Percentiles rank a stretch among this genome's conserved stretches.
These are phyloP conservation scores for Daedaleopsis nitida DNA, from an alignment of 768 basidiomycete genomes.

Conservation along the genomic window DNA sequence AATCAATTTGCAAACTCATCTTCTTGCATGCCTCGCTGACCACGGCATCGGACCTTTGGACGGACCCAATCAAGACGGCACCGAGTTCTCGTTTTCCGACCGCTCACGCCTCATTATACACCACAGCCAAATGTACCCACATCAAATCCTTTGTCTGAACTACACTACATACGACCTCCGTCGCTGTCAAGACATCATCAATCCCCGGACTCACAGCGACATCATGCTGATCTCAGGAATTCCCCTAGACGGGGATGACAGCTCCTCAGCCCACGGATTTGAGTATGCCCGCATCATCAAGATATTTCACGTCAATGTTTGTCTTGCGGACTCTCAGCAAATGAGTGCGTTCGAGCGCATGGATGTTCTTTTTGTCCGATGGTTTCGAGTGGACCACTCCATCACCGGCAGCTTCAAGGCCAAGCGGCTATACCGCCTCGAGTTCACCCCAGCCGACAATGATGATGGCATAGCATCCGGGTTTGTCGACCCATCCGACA, in stretches of 20 bases:
- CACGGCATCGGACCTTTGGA: too few relatives aligned
- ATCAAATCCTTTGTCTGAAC: slow-evolving; percentile 36
- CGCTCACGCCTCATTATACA: too few relatives aligned
- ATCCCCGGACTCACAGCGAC: slow-evolving; percentile 37
- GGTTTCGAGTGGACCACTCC: slow-evolving; percentile 40
- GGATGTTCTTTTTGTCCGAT: too few relatives aligned
- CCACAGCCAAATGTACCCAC: slow-evolving; percentile 1
- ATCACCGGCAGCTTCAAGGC: too few relatives aligned
- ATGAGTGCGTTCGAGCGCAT: slow-evolving; percentile 44
- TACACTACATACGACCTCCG: slow-evolving; percentile 47
- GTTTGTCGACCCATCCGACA: slow-evolving; percentile 44
- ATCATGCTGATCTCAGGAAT: slow-evolving; percentile 32
- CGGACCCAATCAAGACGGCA: too few relatives aligned
- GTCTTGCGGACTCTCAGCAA: not conserved
- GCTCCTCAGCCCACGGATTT: slow-evolving; percentile 23
- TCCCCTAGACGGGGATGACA: slow-evolving; percentile 15
- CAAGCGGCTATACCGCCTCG: slow-evolving; percentile 36
- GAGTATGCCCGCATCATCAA: slow-evolving; percentile 33
- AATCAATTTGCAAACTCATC: too few relatives aligned
- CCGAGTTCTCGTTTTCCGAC: too few relatives aligned
- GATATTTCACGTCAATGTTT: slow-evolving; percentile 33
- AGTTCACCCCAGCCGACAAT: slow-evolving; percentile 38
- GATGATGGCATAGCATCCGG: slow-evolving; percentile 39
- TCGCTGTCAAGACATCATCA: slow-evolving; percentile 43
- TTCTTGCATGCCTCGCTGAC: too few relatives aligned